Percentiles rank a stretch among this genome's conserved stretches.
These are phyloP conservation scores for Letharia columbiana DNA, from an alignment of 495 filamentous ascomycete species.

Conservation along the genomic window DNA sequence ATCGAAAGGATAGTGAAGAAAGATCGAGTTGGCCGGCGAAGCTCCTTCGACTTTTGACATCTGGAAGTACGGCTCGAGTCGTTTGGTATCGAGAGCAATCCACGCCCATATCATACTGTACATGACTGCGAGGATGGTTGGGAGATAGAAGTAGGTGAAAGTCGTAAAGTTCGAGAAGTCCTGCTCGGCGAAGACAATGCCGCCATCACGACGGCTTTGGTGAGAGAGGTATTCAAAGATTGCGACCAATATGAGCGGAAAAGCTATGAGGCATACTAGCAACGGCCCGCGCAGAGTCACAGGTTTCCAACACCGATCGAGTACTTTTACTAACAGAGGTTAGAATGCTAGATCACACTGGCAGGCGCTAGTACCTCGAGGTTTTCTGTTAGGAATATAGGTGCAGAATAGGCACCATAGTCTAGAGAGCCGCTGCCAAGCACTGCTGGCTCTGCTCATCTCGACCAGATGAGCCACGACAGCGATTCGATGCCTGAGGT, in stretches of 20 bases:
- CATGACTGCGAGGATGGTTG: constrained; percentile 56
- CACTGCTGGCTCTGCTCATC: neutral
- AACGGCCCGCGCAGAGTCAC: constrained; percentile 29
- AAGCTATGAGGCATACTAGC: constrained; percentile 24
- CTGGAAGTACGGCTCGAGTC: constrained; percentile 67
- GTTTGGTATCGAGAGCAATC: constrained; percentile 65
- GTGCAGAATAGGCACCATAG: neutral
- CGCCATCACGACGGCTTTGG: constrained; percentile 26
- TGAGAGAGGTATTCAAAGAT: constrained; percentile 29
- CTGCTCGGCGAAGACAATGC: constrained; percentile 30
- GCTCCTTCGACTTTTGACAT: constrained; percentile 46
- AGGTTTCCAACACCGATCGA: constrained; percentile 29
- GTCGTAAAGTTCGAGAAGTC: constrained; percentile 22
- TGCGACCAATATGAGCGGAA: constrained; percentile 26
- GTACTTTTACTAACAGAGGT: neutral
- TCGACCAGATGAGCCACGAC: neutral
- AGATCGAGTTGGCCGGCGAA: constrained; percentile 31
- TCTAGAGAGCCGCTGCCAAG: neutral
- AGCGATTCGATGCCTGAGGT: neutral
- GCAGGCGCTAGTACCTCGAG: neutral
- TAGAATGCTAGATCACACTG: neutral
- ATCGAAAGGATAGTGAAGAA: constrained; percentile 42
- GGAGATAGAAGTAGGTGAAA: constrained; percentile 47
- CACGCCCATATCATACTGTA: constrained; percentile 71
- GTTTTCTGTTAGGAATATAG: neutral